Evolutionary conservation across 441 rosid genomes (phyloP), one percentile per base, ranked within the genome.

Genomic region (Kokia cookei): DNA sequence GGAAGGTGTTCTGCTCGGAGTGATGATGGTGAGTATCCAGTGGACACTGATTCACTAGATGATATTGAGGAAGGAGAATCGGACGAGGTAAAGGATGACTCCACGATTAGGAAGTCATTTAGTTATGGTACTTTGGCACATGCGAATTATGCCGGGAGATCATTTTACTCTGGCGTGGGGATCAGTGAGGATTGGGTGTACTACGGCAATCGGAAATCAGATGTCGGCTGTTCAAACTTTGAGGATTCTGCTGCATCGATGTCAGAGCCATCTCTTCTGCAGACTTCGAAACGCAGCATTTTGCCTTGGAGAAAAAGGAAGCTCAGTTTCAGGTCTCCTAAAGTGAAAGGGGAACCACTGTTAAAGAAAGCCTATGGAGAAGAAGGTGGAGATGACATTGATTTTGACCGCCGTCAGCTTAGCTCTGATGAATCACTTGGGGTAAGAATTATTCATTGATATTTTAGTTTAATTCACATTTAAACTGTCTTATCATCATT

Each of bases 351-450:
- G 45, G 98, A 93, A 79, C 97, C 97, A 64, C 78, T 93, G 74
- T 80, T 93, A 42, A 93, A 87, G 79, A 93, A 90, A 58, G 90
- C 81, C 42, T 79, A 84, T 72, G 85, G 88, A 67, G 95, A 93
- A 76, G 92, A 88, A 76, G 98, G 98, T 37, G 97, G 98, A 6
- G 98, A 91, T 74, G 95, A 91, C 81, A 91, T 93, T 82, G 95
- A 90, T 79, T 89, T 77, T 77, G 93, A 86, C 67, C 86, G 96
- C 65, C 72, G 92, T 72, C 91, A 86, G 83, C 91, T 90, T 59
- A 89, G 91, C 84, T 90, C 92, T 74, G 96, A 91, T 72, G 96
- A 89, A 74, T 81, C 84, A 73, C 84, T 55, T 22, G 86, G 78
- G 89, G 78, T 93, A 82, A 65, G 69, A 67, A 74, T 27, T 67